Percentiles rank a stretch among this genome's conserved stretches.
Conservation (phyloP, 2,329 filamentous ascomycete species). For the Claviceps sorghi region DNA sequence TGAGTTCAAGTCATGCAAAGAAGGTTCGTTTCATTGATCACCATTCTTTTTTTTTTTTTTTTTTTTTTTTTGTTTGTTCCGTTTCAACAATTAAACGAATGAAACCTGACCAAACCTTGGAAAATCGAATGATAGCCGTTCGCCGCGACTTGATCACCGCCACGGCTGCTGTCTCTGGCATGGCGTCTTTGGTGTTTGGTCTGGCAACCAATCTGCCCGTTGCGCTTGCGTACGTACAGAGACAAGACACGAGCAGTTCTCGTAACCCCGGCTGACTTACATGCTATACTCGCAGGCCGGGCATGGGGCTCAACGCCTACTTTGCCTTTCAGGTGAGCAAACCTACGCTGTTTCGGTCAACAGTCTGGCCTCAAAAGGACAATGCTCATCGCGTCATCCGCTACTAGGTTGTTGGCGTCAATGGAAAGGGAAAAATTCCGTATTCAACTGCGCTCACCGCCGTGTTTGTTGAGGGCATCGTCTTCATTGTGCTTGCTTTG, state of each 20-base stretch:
- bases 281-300: constrained; percentile 30
- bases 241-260: neutral
- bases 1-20: constrained; percentile 31
- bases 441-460: constrained; percentile 48
- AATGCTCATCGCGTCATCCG: neutral
- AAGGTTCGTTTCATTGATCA: constrained; percentile 23
- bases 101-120: constrained; percentile 2
- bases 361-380: neutral
- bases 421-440: constrained; percentile 40
- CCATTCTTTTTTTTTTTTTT: no score
- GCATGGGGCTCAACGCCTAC: constrained; percentile 55
- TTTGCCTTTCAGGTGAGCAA: constrained; percentile 43
- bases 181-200: constrained; percentile 64
- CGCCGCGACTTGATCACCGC: constrained; percentile 69
- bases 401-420: constrained; percentile 39
- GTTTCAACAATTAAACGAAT: no score
- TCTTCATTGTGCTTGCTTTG: constrained; percentile 49
- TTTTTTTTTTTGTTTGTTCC: no score
- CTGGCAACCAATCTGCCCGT: constrained; percentile 65
- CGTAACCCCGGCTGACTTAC: neutral
- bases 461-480: constrained; percentile 49
- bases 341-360: neutral
- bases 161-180: constrained; percentile 64
- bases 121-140: constrained; percentile 28
- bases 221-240: constrained; percentile 20